Base-by-base conservation (phyloP, 2,329 filamentous ascomycete species). In the Hymenoscyphus infarciens region DNA sequence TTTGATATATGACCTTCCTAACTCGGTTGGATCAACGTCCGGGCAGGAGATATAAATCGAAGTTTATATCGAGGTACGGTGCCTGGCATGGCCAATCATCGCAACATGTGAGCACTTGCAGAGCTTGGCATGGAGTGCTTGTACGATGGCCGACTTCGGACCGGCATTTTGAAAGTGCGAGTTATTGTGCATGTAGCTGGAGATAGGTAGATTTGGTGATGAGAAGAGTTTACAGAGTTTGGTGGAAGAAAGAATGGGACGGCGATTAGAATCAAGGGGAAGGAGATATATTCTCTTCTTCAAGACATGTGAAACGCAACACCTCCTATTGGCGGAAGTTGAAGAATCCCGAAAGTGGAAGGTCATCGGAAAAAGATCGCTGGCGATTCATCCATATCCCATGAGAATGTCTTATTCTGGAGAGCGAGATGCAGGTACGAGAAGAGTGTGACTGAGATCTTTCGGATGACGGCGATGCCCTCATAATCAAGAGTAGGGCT, bases 381-480 rank as follows among this genome's bases (percentile, higher is more conserved):
- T 10, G 5, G 19, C 45, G 13, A 13, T 22, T 22, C 19, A 25
- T 38, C 19, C 19, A 52, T 10, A 52, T 22, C 45, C 45, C 13
- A 52, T 52, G 45, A 52, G 22, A 52, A 22, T 52, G 45, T 22
- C 11, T 52, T 25, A 5, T 52, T 25, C 45, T 22, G 19, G 25
- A 13, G 10, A 25, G 25, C 8, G 25, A 52, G 13, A 52, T 52
- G 45, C 45, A 52, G 45, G 45, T 52, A 52, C 45, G 4, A 52
- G 19, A 52, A 27, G n/a, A 13, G 25, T 52, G 13, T 52, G 45
- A 52, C n/a, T 25, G 45, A 22, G 22, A 52, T 52, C 45, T 52
- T 42, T 52, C 45, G 45, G 45, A 52, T 22, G 45, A 52, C 45
- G 45, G 45, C 45, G 45, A 52, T 52, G 45, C 45, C 45, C 45